Base-by-base conservation (phyloP, 441 rosid species). In the Populus tomentosa region DNA sequence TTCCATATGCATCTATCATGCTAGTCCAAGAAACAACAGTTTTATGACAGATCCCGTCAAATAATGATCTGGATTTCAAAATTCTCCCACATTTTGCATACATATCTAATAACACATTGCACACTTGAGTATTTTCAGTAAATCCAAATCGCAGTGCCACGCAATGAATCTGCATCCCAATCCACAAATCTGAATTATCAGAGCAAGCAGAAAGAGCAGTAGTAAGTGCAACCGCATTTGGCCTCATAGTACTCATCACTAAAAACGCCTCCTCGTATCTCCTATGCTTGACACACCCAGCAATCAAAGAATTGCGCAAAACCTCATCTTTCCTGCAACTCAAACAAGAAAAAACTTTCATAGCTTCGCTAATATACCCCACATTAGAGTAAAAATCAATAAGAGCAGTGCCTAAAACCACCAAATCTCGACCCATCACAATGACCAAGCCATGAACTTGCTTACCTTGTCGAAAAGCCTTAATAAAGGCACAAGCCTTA, bases 1-100 rank as follows among this genome's bases (percentile, higher is more conserved):
- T 91, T 38, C 94, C 91, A 80, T 85, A 90, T 62, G 88, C 97
- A 76, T 86, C 89, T 14, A 94, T 90, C 94, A 92, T 85, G 82
- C 91, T 89, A 70, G 93, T 94, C 93, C 94, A 94, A 36, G 98
- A 88, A 77, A 92, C 85, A 46, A 92, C 92, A 68, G 80, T 83
- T 86, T 80, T 94, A 7, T 42, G 70, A 33, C 32, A 70, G 61
- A 92, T 82, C 21, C 82, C 35, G 36, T 77, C 85, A 77, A 94
- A 94, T 68, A 88, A 0, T 20, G 81, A 72, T 81, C 80, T 65
- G 18, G 94, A 89, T 74, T 77, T 62, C 42, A 50, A 69, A 68
- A 83, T 78, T 82, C 76, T 89, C 68, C 97, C 95, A 3, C 92
- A 87, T 82, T 94, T 94, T 3, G 93, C 94, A 72, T 92, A 92